A percentile compares a stretch with the other conserved stretches of the same genome.
Conservation (phyloP, 129 eudicot species). For the Smallanthus sonchifolius region DNA sequence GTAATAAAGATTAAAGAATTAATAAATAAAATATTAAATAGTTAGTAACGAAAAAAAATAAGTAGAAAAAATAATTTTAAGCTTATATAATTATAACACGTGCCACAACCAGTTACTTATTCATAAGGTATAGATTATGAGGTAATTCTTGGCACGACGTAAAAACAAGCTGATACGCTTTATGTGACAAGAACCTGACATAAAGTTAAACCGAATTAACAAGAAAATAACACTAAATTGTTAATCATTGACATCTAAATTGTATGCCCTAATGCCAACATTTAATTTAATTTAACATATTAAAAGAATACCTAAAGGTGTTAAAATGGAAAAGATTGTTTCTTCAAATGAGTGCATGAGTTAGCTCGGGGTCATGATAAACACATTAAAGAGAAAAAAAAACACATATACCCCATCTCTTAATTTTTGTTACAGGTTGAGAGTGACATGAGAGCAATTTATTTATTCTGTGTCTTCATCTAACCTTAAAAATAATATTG, state of each 20-base stretch:
- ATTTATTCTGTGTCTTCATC: constrained; percentile 5
- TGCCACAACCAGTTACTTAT: too few relatives aligned
- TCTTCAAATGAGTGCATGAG: constrained; percentile 7
- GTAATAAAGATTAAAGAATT: too few relatives aligned
- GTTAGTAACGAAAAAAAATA: too few relatives aligned
- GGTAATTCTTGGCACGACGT: not conserved
- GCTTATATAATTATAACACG: too few relatives aligned
- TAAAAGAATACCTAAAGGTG: not conserved
- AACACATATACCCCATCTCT: constrained; percentile 42
- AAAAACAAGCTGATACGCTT: not conserved
- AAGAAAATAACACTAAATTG: not conserved
- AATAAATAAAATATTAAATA: too few relatives aligned
- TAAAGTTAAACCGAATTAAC: not conserved
- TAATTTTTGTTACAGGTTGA: constrained; percentile 31
- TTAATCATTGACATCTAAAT: not conserved
- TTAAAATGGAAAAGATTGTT: not conserved
- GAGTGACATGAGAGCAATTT: constrained; percentile 28
- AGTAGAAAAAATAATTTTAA: too few relatives aligned
- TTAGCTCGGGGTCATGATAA: constrained; percentile 16
- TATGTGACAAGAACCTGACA: not conserved
- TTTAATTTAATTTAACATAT: not conserved
- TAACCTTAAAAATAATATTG: constrained; percentile 8
- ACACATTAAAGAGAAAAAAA: constrained; percentile 17
- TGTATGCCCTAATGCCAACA: not conserved
- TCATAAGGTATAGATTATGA: too few relatives aligned